These are phyloP conservation scores for Omphalea diandra DNA, from an alignment of 441 rosid species.

Conservation along the genomic window DNA sequence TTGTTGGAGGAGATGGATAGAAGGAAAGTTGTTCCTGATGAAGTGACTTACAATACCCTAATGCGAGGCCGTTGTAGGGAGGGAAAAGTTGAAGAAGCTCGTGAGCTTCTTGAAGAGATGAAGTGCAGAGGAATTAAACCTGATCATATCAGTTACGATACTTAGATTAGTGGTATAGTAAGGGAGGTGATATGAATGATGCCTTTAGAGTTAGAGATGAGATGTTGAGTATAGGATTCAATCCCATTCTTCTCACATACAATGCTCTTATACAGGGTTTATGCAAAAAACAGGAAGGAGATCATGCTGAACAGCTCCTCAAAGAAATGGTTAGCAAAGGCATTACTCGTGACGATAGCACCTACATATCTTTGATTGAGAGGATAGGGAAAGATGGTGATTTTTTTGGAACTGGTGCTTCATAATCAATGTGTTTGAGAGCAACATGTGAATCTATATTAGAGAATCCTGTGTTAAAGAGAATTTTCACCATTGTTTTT, in stretches of 20 bases:
- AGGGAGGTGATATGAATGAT: conserved; percentile 73
- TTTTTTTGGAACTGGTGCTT: conserved; percentile 10
- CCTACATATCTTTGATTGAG: conserved; percentile 69
- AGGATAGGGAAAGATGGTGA: conserved; percentile 43
- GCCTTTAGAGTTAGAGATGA: conserved; percentile 76
- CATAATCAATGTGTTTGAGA: conserved; percentile 20
- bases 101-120: conserved; percentile 74
- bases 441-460: background rate
- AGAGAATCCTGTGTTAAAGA: background rate
- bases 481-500: conserved; percentile 3
- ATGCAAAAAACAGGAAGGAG: conserved; percentile 70
- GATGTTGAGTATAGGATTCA: conserved; percentile 78
- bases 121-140: conserved; percentile 77
- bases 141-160: conserved; percentile 78
- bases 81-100: conserved; percentile 86
- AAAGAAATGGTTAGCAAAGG: conserved; percentile 83
- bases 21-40: conserved; percentile 70
- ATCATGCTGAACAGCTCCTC: conserved; percentile 68
- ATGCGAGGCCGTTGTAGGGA: conserved; percentile 80
- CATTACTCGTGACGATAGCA: conserved; percentile 73
- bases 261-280: conserved; percentile 79
- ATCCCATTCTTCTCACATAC: conserved; percentile 80
- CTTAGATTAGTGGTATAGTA: conserved; percentile 84
- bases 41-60: conserved; percentile 81
- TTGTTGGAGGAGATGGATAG: conserved; percentile 71